Conservation (phyloP, 1,284 basidiomycete species). For the Coniferiporia sulphurascens region DNA sequence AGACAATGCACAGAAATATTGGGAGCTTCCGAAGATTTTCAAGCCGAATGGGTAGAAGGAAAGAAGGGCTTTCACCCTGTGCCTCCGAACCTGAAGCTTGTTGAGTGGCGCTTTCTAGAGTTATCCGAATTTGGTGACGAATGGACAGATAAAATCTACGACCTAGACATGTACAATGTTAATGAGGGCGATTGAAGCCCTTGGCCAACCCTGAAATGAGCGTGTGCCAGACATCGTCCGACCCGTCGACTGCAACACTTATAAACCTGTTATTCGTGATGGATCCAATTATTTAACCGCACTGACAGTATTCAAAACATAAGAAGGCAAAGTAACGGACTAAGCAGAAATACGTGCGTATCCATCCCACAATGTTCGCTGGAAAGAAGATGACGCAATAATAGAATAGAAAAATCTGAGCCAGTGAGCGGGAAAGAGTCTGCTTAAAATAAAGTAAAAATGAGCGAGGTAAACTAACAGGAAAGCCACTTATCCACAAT, state of each 20-base stretch:
- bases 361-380: background rate
- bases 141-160: background rate
- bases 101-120: background rate
- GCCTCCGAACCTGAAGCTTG: background rate
- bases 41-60: background rate
- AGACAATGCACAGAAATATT: constrained; percentile 17
- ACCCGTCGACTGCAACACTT: no score
- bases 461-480: background rate
- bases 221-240: no score
- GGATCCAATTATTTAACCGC: no score
- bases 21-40: background rate
- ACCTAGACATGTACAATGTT: background rate
- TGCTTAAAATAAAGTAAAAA: background rate
- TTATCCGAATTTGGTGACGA: background rate
- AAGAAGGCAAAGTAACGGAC: no score
- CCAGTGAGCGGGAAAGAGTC: no score
- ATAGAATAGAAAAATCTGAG: no score
- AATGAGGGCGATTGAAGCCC: background rate
- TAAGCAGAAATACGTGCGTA: background rate
- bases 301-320: no score
- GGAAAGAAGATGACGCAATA: no score
- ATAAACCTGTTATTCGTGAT: no score
- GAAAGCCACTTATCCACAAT: background rate
- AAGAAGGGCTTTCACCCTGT: background rate
- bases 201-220: no score